A percentile compares a stretch with the other conserved stretches of the same genome.
These are phyloP conservation scores for Pythium coloratum DNA, from an alignment of 352 stramenopile genomes.

Conservation along the genomic window DNA sequence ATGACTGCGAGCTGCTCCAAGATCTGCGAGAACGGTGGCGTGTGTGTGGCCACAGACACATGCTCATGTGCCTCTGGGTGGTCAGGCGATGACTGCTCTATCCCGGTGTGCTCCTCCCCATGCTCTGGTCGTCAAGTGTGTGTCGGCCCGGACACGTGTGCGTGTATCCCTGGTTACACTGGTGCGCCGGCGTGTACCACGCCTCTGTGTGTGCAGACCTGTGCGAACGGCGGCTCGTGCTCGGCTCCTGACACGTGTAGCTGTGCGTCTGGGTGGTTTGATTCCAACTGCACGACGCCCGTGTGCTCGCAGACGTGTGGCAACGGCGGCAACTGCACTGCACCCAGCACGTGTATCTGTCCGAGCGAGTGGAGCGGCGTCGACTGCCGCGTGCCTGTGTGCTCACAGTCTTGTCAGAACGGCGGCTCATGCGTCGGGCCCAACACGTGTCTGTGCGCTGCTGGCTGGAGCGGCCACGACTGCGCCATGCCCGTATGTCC, in stretches of 20 bases:
- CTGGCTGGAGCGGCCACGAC: constrained; percentile 92
- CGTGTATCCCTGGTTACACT: constrained; percentile 92
- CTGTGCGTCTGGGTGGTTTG: constrained; percentile 93
- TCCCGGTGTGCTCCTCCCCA: constrained; percentile 54
- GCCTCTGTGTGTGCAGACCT: constrained; percentile 90
- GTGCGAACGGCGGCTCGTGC: constrained; percentile 87
- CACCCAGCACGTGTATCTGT: constrained; percentile 90
- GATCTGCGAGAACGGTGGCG: constrained; percentile 94
- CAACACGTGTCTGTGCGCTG: constrained; percentile 93
- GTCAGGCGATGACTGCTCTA: constrained; percentile 89
- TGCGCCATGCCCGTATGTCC: constrained; percentile 90
- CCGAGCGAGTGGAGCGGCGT: constrained; percentile 82
- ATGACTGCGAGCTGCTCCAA: constrained; percentile 91
- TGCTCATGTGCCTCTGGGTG: constrained; percentile 90
- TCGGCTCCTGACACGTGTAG: constrained; percentile 92
- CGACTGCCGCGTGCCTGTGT: constrained; percentile 94
- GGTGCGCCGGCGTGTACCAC: constrained; percentile 67
- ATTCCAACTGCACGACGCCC: constrained; percentile 95
- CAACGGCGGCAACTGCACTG: constrained; percentile 95
- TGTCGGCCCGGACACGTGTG: constrained; percentile 90
- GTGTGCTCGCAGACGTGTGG: constrained; percentile 96
- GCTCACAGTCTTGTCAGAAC: constrained; percentile 86
- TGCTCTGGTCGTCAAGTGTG: constrained; percentile 83
- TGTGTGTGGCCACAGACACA: constrained; percentile 82
- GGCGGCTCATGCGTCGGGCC: constrained; percentile 91